phyloP scores from a whole-genome alignment of 75 land plant genomes.

The Cunninghamia lanceolata region DNA sequence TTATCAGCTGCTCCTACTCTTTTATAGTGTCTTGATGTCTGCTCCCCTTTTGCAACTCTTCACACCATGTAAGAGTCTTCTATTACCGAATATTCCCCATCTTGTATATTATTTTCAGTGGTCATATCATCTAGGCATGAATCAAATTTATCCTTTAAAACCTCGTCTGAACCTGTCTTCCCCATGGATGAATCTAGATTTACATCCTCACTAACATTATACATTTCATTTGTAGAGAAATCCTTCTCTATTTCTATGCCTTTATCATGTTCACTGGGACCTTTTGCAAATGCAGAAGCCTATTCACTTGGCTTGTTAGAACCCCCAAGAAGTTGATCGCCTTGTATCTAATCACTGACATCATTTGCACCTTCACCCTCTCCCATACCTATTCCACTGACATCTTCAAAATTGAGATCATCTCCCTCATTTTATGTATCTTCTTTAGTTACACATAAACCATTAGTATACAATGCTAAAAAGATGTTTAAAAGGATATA shows the following conservation, averaged over 20 bases:
- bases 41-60: conserved; percentile 10
- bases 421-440: conserved; percentile 31
- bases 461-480: conserved; percentile 55
- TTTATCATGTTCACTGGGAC: conserved; percentile 46
- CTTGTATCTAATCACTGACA: conserved; percentile 91
- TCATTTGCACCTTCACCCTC: conserved; percentile 91
- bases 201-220: conserved; percentile 70
- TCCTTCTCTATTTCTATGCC: conserved; percentile 98
- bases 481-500: conserved; percentile 48
- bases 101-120: conserved; percentile 13
- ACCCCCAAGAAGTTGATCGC: conserved; percentile 87
- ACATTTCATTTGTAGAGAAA: conserved; percentile 67
- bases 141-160: conserved; percentile 20
- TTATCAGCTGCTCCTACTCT: too few species aligned
- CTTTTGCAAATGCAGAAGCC: conserved; percentile 20
- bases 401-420: conserved; percentile 33
- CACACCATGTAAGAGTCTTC: conserved; percentile 34
- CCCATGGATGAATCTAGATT: conserved; percentile 90
- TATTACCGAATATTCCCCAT: conserved; percentile 15
- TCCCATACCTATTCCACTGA: conserved; percentile 95
- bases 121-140: conserved; percentile 13
- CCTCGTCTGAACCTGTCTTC: conserved; percentile 36
- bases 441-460: conserved; percentile 57
- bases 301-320: conserved; percentile 54
- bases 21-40: too few species aligned